Conservation (phyloP, 331 rosid genomes). For the Telfairia occidentalis region DNA sequence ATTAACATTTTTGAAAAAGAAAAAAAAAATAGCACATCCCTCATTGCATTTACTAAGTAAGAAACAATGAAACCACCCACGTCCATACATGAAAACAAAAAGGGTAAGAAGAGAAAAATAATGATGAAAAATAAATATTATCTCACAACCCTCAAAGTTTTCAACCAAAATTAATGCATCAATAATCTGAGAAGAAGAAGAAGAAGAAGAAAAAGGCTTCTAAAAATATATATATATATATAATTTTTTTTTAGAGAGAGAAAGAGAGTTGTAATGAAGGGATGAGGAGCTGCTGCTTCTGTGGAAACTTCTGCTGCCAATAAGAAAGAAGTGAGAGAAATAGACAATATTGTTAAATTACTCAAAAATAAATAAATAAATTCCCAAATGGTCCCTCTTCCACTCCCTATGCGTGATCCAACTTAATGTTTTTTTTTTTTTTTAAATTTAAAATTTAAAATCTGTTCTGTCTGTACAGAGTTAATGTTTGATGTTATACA, state of each 20-base stretch:
- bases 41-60: background rate
- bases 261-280: background rate
- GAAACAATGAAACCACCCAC: background rate
- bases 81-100: background rate
- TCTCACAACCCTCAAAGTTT: background rate
- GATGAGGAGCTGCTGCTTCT: background rate
- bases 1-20: background rate
- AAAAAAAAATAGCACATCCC: background rate
- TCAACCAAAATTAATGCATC: background rate
- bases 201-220: background rate
- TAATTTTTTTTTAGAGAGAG: background rate
- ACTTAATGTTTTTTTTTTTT: background rate
- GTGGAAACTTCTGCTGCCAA: constrained; percentile 8
- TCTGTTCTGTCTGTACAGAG: background rate
- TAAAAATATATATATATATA: background rate
- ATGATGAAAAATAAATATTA: background rate
- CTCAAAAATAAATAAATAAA: background rate
- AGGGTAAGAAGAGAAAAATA: background rate
- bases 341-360: background rate
- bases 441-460: background rate
- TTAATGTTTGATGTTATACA: constrained; percentile 1
- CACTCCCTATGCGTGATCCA: constrained; percentile 5
- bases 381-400: background rate
- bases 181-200: background rate
- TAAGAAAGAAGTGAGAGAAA: background rate